Evolutionary conservation across 2,329 filamentous ascomycete species (phyloP).

Genomic region (Fusarium transvaalense): DNA sequence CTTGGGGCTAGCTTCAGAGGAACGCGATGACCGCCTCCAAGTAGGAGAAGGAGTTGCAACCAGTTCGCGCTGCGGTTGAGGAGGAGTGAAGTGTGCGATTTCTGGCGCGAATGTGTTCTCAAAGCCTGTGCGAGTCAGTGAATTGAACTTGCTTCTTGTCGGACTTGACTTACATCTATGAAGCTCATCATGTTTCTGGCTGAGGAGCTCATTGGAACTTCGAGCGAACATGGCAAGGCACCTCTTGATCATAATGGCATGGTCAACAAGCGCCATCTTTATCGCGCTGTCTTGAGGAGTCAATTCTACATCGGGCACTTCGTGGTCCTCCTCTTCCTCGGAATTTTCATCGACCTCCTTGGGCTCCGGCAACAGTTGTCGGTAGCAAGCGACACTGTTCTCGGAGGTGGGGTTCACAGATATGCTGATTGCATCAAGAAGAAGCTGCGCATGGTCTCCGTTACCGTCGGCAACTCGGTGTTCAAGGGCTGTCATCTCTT

Average conservation of each 20-base stretch:
- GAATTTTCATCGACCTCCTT: conserved; percentile 58
- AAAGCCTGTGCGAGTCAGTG: conserved; percentile 62
- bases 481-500: conserved; percentile 83
- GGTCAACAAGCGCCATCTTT: conserved; percentile 87
- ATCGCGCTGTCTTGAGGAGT: conserved; percentile 80
- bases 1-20: conserved; percentile 54
- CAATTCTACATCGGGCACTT: conserved; percentile 61
- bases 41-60: conserved; percentile 60
- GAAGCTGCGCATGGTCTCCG: conserved; percentile 73
- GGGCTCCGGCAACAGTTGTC: conserved; percentile 74
- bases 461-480: conserved; percentile 80
- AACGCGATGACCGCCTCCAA: conserved; percentile 64
- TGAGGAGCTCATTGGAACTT: conserved; percentile 71
- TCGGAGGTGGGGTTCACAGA: conserved; percentile 81
- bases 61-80: conserved; percentile 58
- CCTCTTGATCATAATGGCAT: conserved; percentile 87
- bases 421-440: conserved; percentile 81
- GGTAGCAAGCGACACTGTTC: conserved; percentile 83
- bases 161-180: conserved; percentile 68
- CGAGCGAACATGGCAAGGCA: conserved; percentile 78
- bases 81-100: conserved; percentile 71
- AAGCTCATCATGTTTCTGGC: conserved; percentile 69
- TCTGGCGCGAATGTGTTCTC: conserved; percentile 74
- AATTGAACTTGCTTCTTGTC: background rate
- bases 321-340: conserved; percentile 58